Percentiles rank a stretch among this genome's conserved stretches.
Evolutionary conservation across 768 basidiomycete genomes (phyloP).

Genomic region (Hirschioporus abietinus): DNA sequence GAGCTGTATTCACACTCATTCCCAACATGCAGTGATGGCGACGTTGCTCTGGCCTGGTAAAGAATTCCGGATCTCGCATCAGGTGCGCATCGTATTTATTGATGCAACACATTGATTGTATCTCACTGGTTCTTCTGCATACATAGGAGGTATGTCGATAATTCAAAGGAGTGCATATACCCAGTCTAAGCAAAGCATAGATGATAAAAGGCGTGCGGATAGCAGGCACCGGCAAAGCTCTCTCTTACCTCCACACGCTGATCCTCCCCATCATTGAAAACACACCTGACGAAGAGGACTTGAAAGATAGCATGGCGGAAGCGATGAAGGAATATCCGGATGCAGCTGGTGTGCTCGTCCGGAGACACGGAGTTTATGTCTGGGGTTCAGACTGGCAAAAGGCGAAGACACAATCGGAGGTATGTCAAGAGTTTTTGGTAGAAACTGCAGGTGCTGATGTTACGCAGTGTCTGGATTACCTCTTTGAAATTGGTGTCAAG

Average conservation of each 20-base stretch:
- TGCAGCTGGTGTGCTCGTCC: constrained; percentile 71
- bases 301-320: constrained; percentile 83
- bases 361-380: constrained; percentile 78
- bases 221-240: constrained; percentile 66
- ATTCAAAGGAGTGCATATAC: background rate
- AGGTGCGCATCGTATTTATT: constrained; percentile 37
- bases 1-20: constrained; percentile 89
- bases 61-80: constrained; percentile 77
- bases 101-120: too few relatives aligned
- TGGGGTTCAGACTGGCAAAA: constrained; percentile 90
- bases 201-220: constrained; percentile 90
- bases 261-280: constrained; percentile 88
- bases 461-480: constrained; percentile 76
- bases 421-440: constrained; percentile 21
- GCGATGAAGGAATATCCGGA: constrained; percentile 79
- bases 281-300: constrained; percentile 85
- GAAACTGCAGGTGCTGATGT: constrained; percentile 13
- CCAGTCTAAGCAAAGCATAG: constrained; percentile 26
- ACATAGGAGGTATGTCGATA: constrained; percentile 5
- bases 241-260: constrained; percentile 83
- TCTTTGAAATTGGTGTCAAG: constrained; percentile 84
- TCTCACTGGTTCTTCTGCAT: background rate
- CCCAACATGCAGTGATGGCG: constrained; percentile 86
- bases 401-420: constrained; percentile 86
- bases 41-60: constrained; percentile 71